phyloP scores from a whole-genome alignment of 371 early-diverging fungal genomes.

The Mucor circinelloides region DNA sequence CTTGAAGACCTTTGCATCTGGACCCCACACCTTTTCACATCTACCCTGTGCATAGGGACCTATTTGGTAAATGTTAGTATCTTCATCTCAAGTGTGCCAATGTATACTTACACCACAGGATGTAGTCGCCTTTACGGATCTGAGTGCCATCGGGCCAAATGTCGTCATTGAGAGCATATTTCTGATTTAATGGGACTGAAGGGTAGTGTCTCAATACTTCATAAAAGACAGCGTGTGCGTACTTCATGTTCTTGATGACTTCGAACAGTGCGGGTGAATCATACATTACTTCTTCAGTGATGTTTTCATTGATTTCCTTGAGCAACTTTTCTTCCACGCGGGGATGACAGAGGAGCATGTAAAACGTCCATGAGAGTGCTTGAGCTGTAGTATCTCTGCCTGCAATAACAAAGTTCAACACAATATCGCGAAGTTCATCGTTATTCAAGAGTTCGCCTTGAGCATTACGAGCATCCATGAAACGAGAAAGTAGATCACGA shows the following conservation, averaged over 20 bases:
- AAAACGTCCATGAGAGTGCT: conserved; percentile 74
- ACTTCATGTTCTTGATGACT: conserved; percentile 51
- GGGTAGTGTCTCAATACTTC: conserved; percentile 76
- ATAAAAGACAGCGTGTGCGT: conserved; percentile 57
- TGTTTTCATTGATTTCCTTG: conserved; percentile 52
- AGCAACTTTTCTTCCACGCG: conserved; percentile 56
- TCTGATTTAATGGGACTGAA: conserved; percentile 68
- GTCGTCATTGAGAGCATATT: conserved; percentile 66
- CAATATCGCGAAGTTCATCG: conserved; percentile 63
- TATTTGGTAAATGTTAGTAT: too few species aligned
- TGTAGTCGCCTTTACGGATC: conserved; percentile 56
- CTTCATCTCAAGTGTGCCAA: too few species aligned
- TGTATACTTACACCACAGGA: conserved; percentile 38
- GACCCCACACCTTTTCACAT: conserved; percentile 60
- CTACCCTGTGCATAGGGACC: conserved; percentile 60
- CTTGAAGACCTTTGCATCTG: conserved; percentile 55
- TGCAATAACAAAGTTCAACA: conserved; percentile 73
- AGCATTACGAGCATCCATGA: conserved; percentile 60
- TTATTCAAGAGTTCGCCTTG: conserved; percentile 53
- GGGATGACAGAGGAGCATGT: conserved; percentile 55
- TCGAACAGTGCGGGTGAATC: conserved; percentile 45
- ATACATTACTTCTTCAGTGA: conserved; percentile 29
- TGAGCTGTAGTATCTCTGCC: conserved; percentile 75
- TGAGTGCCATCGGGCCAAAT: conserved; percentile 69
- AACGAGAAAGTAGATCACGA: conserved; percentile 62